Conservation (phyloP, 2,329 filamentous ascomycete genomes). For the Gremmenia infestans region DNA sequence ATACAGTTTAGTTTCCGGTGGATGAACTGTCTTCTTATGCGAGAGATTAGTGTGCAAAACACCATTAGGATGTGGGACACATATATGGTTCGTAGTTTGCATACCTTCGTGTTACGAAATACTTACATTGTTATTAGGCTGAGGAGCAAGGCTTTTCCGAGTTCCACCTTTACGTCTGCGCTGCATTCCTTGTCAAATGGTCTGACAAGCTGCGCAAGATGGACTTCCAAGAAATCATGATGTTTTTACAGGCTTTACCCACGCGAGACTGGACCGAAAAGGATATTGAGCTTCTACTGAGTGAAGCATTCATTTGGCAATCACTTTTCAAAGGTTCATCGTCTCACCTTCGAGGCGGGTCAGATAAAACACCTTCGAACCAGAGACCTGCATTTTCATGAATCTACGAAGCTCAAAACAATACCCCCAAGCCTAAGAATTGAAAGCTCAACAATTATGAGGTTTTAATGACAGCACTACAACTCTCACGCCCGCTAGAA, state of each 20-base stretch:
- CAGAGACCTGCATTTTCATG: neutral
- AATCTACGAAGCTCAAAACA: neutral
- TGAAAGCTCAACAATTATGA: neutral
- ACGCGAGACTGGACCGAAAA: constrained; percentile 96
- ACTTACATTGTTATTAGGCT: constrained; percentile 51
- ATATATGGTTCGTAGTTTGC: constrained; percentile 67
- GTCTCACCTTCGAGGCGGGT: constrained; percentile 69
- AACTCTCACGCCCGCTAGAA: too few species aligned
- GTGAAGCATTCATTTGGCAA: constrained; percentile 98
- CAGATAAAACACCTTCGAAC: constrained; percentile 30
- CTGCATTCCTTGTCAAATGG: constrained; percentile 97
- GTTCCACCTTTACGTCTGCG: constrained; percentile 97
- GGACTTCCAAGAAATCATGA: constrained; percentile 99
- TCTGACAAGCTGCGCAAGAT: constrained; percentile 90
- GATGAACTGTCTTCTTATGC: constrained; percentile 99
- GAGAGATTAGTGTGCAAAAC: constrained; percentile 92
- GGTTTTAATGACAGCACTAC: neutral
- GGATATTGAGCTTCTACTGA: constrained; percentile 91
- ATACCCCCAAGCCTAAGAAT: neutral
- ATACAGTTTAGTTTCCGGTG: constrained; percentile 99
- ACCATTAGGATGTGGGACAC: constrained; percentile 99
- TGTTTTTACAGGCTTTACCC: constrained; percentile 94
- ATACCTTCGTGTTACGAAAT: neutral
- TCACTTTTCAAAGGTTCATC: constrained; percentile 92
- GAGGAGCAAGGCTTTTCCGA: constrained; percentile 98